Evolutionary conservation across 2,329 filamentous ascomycete genomes (phyloP).

Genomic region (Gliomastix tumulicola): DNA sequence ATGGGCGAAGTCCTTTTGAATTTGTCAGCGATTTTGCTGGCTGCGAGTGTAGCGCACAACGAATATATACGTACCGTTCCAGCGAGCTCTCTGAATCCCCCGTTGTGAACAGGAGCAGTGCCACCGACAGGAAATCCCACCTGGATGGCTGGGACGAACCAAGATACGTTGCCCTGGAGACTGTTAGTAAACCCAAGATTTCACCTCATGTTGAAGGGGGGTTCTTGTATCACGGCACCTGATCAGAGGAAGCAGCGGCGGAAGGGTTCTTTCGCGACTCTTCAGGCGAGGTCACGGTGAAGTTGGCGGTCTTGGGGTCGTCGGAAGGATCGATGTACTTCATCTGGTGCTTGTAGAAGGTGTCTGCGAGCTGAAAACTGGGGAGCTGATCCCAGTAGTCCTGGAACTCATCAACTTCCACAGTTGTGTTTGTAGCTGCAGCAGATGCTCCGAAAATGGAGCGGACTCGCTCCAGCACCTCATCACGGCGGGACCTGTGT

Average conservation of each 20-base stretch:
- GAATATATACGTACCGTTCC: slow-evolving; percentile 2
- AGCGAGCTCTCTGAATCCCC: slow-evolving; percentile 6
- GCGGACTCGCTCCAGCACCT: slow-evolving; percentile 3
- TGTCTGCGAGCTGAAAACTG: slow-evolving; percentile 5
- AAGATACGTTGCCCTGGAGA: slow-evolving; percentile 7
- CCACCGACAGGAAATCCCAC: slow-evolving; percentile 7
- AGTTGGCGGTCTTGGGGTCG: slow-evolving; percentile 5
- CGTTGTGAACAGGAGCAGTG: slow-evolving; percentile 6
- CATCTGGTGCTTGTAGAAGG: slow-evolving; percentile 6
- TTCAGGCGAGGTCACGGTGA: slow-evolving; percentile 5
- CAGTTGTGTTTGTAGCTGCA: slow-evolving; percentile 5
- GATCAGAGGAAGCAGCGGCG: slow-evolving; percentile 7
- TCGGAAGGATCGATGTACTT: slow-evolving; percentile 5
- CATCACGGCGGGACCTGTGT: slow-evolving; percentile 4
- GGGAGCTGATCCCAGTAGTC: slow-evolving; percentile 9
- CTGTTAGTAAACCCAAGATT: no score
- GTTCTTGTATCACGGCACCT: no score
- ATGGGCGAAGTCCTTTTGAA: slow-evolving; percentile 5
- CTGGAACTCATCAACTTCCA: slow-evolving; percentile 5
- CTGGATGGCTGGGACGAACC: slow-evolving; percentile 7
- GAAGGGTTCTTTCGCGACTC: no score
- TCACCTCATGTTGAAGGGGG: no score
- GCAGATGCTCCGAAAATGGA: slow-evolving; percentile 5
- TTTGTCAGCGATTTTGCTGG: background rate
- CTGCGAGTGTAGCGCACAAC: no score